Conservation (phyloP, 495 filamentous ascomycete species). For the Neurospora sublineolata region DNA sequence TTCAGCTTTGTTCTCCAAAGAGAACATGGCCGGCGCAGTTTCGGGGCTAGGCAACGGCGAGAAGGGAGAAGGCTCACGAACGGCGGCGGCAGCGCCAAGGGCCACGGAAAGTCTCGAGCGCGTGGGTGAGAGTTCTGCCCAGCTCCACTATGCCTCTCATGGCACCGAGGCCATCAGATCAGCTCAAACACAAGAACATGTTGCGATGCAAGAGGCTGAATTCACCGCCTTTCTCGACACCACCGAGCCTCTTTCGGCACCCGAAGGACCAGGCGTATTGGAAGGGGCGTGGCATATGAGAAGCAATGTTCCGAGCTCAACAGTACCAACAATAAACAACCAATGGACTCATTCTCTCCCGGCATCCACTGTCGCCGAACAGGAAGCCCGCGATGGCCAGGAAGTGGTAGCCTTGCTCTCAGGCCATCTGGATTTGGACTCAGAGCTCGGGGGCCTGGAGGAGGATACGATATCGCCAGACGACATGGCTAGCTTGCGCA, state of each 20-base stretch:
- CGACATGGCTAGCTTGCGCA: conserved; percentile 19
- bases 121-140: conserved; percentile 16
- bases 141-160: conserved; percentile 48
- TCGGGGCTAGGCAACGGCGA: conserved; percentile 4
- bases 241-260: conserved; percentile 14
- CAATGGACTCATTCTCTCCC: not conserved
- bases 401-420: conserved; percentile 34
- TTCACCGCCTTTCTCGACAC: conserved; percentile 36
- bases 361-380: conserved; percentile 18
- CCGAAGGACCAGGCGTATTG: conserved; percentile 12
- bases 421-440: conserved; percentile 9
- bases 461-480: conserved; percentile 8
- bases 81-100: conserved; percentile 12
- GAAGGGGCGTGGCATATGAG: conserved; percentile 10
- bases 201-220: conserved; percentile 24
- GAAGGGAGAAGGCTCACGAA: conserved; percentile 15
- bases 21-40: not conserved
- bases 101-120: conserved; percentile 3
- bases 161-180: conserved; percentile 8
- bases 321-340: not conserved
- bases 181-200: conserved; percentile 23
- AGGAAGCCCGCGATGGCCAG: conserved; percentile 30
- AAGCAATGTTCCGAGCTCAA: not conserved
- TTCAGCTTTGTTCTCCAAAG: conserved; percentile 12
- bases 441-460: conserved; percentile 7